Evolutionary conservation across 1,284 basidiomycete species (phyloP).

Genomic region (Heterobasidion occidentale): DNA sequence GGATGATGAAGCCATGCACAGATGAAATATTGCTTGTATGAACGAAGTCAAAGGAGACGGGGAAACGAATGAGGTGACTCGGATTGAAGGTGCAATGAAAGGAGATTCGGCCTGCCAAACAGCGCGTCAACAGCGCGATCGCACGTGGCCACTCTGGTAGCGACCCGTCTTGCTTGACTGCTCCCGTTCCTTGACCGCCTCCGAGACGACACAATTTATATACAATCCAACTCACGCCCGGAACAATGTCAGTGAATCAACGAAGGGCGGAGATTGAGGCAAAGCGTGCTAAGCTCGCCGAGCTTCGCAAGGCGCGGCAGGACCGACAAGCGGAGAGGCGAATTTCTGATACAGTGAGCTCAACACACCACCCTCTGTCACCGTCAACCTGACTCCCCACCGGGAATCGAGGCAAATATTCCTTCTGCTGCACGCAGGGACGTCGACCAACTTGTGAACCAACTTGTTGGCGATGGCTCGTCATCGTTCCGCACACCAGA

Average conservation of each 20-base stretch:
- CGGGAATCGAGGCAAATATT: not conserved
- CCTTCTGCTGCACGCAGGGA: constrained; percentile 8
- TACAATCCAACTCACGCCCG: not conserved
- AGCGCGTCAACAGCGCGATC: constrained; percentile 16
- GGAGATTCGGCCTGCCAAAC: constrained; percentile 10
- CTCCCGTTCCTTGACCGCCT: not conserved
- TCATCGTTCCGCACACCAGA: constrained; percentile 11
- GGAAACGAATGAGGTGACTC: no score
- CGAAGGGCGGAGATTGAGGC: constrained; percentile 84
- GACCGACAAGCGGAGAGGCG: constrained; percentile 59
- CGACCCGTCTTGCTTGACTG: not conserved
- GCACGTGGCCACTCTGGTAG: constrained; percentile 8
- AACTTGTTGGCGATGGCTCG: constrained; percentile 7
- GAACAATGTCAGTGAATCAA: constrained; percentile 27
- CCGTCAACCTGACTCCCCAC: not conserved
- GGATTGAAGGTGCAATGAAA: not conserved
- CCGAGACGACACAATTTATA: not conserved
- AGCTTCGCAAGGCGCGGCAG: constrained; percentile 67
- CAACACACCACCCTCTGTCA: not conserved
- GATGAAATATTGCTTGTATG: not conserved
- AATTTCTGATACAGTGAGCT: constrained; percentile 25
- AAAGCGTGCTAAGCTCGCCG: constrained; percentile 84
- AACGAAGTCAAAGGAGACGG: not conserved
- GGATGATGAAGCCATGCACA: not conserved
- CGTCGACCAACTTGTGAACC: constrained; percentile 9